These are phyloP conservation scores for Sphagnum magellanicum DNA, from an alignment of 228 moss, liverwort and hornwort genomes.

Conservation along the genomic window DNA sequence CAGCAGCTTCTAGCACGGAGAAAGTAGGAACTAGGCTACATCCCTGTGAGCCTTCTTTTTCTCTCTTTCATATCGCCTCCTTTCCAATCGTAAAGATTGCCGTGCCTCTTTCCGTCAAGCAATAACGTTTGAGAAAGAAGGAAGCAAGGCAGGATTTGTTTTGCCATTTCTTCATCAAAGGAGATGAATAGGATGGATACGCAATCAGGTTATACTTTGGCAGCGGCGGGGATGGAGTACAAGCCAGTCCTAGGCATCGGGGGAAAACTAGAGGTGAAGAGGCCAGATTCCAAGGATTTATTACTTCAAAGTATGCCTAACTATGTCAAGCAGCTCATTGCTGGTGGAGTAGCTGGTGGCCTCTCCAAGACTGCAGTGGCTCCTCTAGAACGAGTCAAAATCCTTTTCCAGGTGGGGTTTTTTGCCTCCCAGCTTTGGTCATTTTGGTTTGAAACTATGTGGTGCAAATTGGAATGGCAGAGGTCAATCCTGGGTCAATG, in stretches of 20 bases:
- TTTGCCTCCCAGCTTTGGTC: background rate
- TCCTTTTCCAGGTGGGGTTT: slow-evolving; percentile 67
- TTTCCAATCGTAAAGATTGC: too few species aligned
- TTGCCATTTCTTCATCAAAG: background rate
- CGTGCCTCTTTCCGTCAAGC: too few species aligned
- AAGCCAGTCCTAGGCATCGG: slow-evolving; percentile 30
- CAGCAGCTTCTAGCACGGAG: background rate
- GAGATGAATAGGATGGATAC: slow-evolving; percentile 26
- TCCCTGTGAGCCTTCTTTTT: background rate
- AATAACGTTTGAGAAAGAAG: too few species aligned
- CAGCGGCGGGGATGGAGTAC: slow-evolving; percentile 31
- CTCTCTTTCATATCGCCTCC: too few species aligned
- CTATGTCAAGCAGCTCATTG: slow-evolving; percentile 73
- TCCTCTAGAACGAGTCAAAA: slow-evolving; percentile 84
- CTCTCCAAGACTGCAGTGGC: slow-evolving; percentile 83
- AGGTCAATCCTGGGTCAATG: too few species aligned
- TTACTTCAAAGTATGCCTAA: slow-evolving; percentile 41
- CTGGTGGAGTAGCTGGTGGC: slow-evolving; percentile 81
- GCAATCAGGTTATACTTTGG: slow-evolving; percentile 33
- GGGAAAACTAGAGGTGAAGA: slow-evolving; percentile 30
- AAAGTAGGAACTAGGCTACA: too few species aligned
- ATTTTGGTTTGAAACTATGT: too few species aligned
- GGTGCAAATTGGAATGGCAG: too few species aligned
- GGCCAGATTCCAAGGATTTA: slow-evolving; percentile 27
- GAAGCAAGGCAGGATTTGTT: too few species aligned